These are phyloP conservation scores for Jatropha multifida DNA, from an alignment of 441 rosid species.

Conservation along the genomic window DNA sequence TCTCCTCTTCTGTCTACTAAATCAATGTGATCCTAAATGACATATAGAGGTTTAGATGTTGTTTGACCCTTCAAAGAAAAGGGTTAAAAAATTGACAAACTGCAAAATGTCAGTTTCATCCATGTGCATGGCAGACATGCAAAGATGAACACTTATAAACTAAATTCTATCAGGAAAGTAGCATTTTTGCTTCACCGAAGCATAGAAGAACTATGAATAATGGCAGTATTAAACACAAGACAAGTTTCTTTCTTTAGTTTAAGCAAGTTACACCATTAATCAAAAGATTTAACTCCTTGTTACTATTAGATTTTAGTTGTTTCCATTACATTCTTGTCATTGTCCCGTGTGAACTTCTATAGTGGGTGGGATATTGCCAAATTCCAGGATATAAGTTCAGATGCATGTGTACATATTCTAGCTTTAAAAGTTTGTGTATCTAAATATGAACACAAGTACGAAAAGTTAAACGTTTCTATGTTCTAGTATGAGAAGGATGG, in stretches of 20 bases:
- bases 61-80: not conserved
- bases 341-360: not conserved
- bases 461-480: not conserved
- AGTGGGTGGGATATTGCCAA: not conserved
- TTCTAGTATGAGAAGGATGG: not conserved
- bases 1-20: not conserved
- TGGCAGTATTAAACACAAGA: not conserved
- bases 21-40: not conserved
- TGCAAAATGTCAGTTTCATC: too few species aligned
- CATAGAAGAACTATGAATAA: not conserved
- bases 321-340: not conserved
- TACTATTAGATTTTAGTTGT: not conserved
- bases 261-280: not conserved
- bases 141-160: not conserved
- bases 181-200: not conserved
- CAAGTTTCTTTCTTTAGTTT: too few species aligned
- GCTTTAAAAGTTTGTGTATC: not conserved
- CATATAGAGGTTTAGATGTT: not conserved
- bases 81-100: not conserved
- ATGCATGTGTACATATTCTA: not conserved
- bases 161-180: not conserved
- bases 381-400: not conserved
- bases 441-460: not conserved
- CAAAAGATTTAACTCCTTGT: not conserved
- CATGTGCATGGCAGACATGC: not conserved